Evolutionary conservation across 1,284 basidiomycete genomes (phyloP).

Genomic region (Cutaneotrichosporon daszewskae): DNA sequence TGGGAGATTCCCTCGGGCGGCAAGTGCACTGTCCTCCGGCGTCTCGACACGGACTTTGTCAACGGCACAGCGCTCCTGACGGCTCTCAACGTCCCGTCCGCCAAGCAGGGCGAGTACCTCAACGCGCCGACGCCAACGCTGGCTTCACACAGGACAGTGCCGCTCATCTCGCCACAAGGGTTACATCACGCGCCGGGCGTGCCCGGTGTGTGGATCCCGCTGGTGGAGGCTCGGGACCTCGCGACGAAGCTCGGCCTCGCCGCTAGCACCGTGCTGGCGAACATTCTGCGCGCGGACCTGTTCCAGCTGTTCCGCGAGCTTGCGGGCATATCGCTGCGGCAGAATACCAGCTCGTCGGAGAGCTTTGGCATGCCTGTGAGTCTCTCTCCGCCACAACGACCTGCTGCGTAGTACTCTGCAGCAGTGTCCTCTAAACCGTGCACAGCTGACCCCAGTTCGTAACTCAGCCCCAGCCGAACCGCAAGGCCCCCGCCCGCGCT

Average conservation of each 20-base stretch:
- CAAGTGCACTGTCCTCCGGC: slow-evolving; percentile 28
- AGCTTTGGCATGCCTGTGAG: slow-evolving; percentile 25
- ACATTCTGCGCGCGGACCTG: slow-evolving; percentile 34
- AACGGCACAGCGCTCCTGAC: slow-evolving; percentile 38
- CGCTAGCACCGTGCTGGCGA: slow-evolving; percentile 22
- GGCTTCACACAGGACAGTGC: slow-evolving; percentile 25
- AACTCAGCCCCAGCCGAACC: slow-evolving; percentile 11
- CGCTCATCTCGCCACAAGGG: slow-evolving; percentile 18
- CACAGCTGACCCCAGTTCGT: slow-evolving; percentile 9
- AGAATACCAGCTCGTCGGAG: slow-evolving; percentile 28
- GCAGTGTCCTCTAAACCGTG: too few relatives aligned
- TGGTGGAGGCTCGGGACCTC: slow-evolving; percentile 31
- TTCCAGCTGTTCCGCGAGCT: slow-evolving; percentile 35
- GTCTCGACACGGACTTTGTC: slow-evolving; percentile 44
- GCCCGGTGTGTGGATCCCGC: slow-evolving; percentile 36
- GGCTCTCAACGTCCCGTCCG: slow-evolving; percentile 28
- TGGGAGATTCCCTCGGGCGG: slow-evolving; percentile 20
- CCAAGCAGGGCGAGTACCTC: slow-evolving; percentile 26
- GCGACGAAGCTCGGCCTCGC: slow-evolving; percentile 22
- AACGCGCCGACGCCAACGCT: slow-evolving; percentile 22
- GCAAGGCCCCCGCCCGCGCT: neutral
- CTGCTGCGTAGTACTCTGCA: neutral
- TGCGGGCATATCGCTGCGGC: slow-evolving; percentile 32
- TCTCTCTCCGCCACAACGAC: too few relatives aligned
- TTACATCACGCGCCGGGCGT: slow-evolving; percentile 31